phyloP scores from a whole-genome alignment of 2,329 filamentous ascomycete species.

The Xylaria sp. region DNA sequence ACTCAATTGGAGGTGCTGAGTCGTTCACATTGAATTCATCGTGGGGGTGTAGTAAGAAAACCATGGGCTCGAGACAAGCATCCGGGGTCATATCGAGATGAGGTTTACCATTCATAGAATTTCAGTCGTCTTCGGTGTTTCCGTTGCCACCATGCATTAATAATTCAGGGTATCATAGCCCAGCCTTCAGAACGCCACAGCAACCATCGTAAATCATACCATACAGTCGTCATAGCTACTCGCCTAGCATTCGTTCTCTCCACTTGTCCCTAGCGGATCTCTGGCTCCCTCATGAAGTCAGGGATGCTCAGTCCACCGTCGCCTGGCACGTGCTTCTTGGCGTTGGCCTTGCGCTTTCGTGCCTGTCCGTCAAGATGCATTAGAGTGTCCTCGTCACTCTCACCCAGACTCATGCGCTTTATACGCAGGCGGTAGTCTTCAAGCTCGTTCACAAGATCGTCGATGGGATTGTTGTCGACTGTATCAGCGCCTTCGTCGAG shows the following conservation, averaged over 20 bases:
- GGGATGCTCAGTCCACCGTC: constrained; percentile 53
- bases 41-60: background rate
- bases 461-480: constrained; percentile 52
- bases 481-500: constrained; percentile 60
- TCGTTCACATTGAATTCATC: background rate
- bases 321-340: constrained; percentile 46
- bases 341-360: constrained; percentile 46
- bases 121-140: background rate
- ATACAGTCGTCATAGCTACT: constrained; percentile 20
- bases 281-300: constrained; percentile 56
- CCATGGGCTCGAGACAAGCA: background rate
- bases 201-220: constrained; percentile 17
- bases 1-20: constrained; percentile 4
- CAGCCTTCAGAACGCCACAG: constrained; percentile 31
- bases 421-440: constrained; percentile 48
- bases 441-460: constrained; percentile 50
- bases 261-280: constrained; percentile 51
- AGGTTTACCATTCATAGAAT: background rate
- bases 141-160: constrained; percentile 7
- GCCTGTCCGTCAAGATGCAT: constrained; percentile 50
- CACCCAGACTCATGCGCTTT: constrained; percentile 46
- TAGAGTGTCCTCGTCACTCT: constrained; percentile 50
- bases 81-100: background rate
- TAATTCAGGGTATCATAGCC: constrained; percentile 36
- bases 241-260: background rate